Evolutionary conservation across 257 asterid genomes (phyloP), one percentile per base, ranked within the genome.

Genomic region (Gentiana macrophylla): DNA sequence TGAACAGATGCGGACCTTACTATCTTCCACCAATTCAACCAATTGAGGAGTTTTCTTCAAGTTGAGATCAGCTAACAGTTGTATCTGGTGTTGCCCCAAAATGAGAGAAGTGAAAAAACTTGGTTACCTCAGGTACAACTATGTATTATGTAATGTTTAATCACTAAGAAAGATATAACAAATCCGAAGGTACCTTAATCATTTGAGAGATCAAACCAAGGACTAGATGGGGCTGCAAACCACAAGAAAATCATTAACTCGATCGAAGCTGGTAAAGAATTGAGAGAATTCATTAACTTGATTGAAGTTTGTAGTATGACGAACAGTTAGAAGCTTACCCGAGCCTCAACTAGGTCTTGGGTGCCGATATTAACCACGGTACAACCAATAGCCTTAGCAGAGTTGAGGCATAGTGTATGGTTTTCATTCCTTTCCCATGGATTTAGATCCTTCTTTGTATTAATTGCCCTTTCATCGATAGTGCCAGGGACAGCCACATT

Each of bases 311-410:
- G 32, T 36, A 3, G 35, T 55, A 9, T 4, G 54, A 32, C 8
- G 53, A 36, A 32, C 45, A 43, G 44, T n/a, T 13, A 37, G 56
- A 32, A 45, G 47, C 86, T 68, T 74, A 91, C 96, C 72, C 96
- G 82, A 52, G 78, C 96, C 84, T 87, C 96, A 52, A 83, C 79
- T 24, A 91, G 74, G 56, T 91, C 98, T 65, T 87, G 96, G 32
- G 96, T 91, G 68, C 98, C 98, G 73, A 91, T 91, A 53, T 91
- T 91, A 35, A 91, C 98, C 63, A 91, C 98, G 32, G 96, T 87
- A 78, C 98, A 91, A 55, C 98, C 98, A 52, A 87, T 91, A 32
- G 98, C 98, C 85, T 84, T 91, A 32, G 98, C 98, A 32, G 98
- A 91, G 72, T 87, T 91, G 62, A 91, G 91, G 69, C 96, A 86